Evolutionary conservation across 2,329 filamentous ascomycete species (phyloP).

Genomic region (Aspergillus pseudoviridinutans): DNA sequence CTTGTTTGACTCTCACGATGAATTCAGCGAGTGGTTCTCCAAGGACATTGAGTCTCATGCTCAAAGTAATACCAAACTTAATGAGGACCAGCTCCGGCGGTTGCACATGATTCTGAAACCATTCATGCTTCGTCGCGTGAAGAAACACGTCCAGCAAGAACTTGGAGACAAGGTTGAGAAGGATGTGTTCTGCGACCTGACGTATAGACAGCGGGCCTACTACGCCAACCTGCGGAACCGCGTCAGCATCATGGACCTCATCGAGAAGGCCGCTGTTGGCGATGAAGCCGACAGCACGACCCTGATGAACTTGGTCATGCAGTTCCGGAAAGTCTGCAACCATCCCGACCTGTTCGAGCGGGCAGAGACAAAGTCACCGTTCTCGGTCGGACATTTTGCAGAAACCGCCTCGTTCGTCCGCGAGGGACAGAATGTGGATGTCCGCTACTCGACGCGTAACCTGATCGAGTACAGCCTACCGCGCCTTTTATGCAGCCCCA

Average conservation of each 20-base stretch:
- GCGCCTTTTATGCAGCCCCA: slow-evolving; percentile 74
- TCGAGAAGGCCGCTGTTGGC: slow-evolving; percentile 91
- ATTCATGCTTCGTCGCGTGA: slow-evolving; percentile 98
- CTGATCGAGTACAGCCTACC: slow-evolving; percentile 81
- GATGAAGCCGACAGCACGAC: slow-evolving; percentile 94
- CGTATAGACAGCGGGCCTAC: slow-evolving; percentile 90
- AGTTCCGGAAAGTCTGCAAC: slow-evolving; percentile 99
- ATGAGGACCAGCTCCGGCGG: slow-evolving; percentile 94
- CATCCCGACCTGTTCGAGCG: slow-evolving; percentile 96
- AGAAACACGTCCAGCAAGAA: slow-evolving; percentile 99
- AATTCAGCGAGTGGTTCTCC: slow-evolving; percentile 53
- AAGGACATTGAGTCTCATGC: slow-evolving; percentile 88
- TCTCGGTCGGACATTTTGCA: slow-evolving; percentile 80
- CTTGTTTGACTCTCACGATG: slow-evolving; percentile 66
- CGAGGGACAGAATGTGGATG: slow-evolving; percentile 73
- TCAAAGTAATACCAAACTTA: slow-evolving; percentile 98
- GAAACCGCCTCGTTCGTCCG: slow-evolving; percentile 94
- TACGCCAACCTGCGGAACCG: slow-evolving; percentile 92
- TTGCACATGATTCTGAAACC: slow-evolving; percentile 98
- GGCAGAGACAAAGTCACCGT: slow-evolving; percentile 83
- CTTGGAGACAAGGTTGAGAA: slow-evolving; percentile 97
- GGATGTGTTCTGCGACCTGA: slow-evolving; percentile 94
- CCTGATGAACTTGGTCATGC: slow-evolving; percentile 99
- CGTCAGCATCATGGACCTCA: slow-evolving; percentile 97
- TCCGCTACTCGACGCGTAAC: slow-evolving; percentile 84